A percentile compares a stretch with the other conserved stretches of the same genome.
phyloP scores from a whole-genome alignment of 2,329 filamentous ascomycete species.

The Aspergillaceae sp. region DNA sequence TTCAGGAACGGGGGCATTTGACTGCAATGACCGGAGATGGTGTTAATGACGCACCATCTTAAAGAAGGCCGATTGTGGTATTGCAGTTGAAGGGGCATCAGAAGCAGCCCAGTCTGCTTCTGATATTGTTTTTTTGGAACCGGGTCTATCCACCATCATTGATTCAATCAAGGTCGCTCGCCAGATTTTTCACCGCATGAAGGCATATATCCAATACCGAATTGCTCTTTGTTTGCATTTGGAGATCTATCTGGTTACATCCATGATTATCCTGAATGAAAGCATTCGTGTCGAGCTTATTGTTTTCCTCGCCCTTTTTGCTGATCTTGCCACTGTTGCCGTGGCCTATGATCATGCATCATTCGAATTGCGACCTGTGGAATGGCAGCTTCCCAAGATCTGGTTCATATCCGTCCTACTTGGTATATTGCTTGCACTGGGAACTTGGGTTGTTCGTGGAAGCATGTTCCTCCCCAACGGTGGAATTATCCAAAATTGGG shows the following conservation, averaged over 20 bases:
- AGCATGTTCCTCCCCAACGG: slow-evolving; percentile 61
- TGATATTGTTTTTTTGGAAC: slow-evolving; percentile 66
- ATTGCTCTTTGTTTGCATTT: slow-evolving; percentile 66
- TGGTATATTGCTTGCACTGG: slow-evolving; percentile 59
- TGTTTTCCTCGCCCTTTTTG: slow-evolving; percentile 72
- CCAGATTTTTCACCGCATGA: slow-evolving; percentile 71
- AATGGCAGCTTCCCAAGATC: slow-evolving; percentile 77
- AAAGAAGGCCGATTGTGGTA: slow-evolving; percentile 67
- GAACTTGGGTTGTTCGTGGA: slow-evolving; percentile 66
- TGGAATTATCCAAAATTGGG: slow-evolving; percentile 66
- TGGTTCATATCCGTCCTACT: slow-evolving; percentile 58
- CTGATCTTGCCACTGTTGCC: slow-evolving; percentile 70
- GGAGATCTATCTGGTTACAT: slow-evolving; percentile 67
- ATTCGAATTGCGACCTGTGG: slow-evolving; percentile 65
- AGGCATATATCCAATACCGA: slow-evolving; percentile 69
- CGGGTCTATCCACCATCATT: slow-evolving; percentile 62
- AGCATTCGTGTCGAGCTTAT: slow-evolving; percentile 65
- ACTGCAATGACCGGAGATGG: slow-evolving; percentile 69
- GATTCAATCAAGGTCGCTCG: slow-evolving; percentile 65
- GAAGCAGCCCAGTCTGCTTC: slow-evolving; percentile 65
- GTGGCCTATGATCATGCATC: slow-evolving; percentile 79
- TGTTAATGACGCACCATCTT: slow-evolving; percentile 67
- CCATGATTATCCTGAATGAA: slow-evolving; percentile 74
- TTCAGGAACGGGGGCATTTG: slow-evolving; percentile 62
- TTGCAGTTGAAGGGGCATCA: slow-evolving; percentile 63